Conservation (phyloP, 805 yeast species). For the Wickerhamomyces bisporus region DNA sequence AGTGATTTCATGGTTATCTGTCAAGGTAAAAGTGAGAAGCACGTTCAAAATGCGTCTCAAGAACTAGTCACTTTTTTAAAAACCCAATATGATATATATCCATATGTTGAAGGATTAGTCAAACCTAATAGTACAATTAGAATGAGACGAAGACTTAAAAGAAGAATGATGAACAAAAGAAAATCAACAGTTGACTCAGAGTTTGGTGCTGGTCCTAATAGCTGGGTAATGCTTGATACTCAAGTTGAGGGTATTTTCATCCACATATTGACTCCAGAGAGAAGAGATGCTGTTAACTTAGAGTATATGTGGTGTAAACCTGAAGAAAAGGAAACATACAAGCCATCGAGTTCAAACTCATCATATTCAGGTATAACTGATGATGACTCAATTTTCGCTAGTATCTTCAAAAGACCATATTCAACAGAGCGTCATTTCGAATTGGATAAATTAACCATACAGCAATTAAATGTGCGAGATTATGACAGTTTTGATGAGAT, state of each 20-base stretch:
- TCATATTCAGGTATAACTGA: conserved; percentile 1
- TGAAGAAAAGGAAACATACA: conserved; percentile 28
- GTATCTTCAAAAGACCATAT: conserved; percentile 39
- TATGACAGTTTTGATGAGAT: conserved; percentile 3
- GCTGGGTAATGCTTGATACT: conserved; percentile 82
- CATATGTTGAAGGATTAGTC: conserved; percentile 67
- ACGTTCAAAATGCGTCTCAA: conserved; percentile 63
- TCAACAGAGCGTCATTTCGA: conserved; percentile 11
- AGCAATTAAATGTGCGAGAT: conserved; percentile 12
- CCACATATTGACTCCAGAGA: conserved; percentile 67
- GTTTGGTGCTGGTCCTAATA: conserved; percentile 52
- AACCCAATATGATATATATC: conserved; percentile 37
- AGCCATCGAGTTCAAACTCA: conserved; percentile 4
- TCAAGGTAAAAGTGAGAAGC: conserved; percentile 74
- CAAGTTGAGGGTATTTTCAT: conserved; percentile 56
- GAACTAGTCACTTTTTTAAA: conserved; percentile 58
- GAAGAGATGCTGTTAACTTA: conserved; percentile 63
- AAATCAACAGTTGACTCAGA: conserved; percentile 49
- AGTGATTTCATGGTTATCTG: conserved; percentile 55
- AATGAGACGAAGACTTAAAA: conserved; percentile 45
- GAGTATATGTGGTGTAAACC: conserved; percentile 55
- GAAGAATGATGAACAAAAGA: conserved; percentile 46
- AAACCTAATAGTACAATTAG: conserved; percentile 51
- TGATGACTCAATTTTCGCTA: conserved; percentile 39
- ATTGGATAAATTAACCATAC: conserved; percentile 9